Percentiles rank a stretch among this genome's conserved stretches.
Evolutionary conservation across 441 rosid genomes (phyloP).

Genomic region (Arabidopsis hybrid): DNA sequence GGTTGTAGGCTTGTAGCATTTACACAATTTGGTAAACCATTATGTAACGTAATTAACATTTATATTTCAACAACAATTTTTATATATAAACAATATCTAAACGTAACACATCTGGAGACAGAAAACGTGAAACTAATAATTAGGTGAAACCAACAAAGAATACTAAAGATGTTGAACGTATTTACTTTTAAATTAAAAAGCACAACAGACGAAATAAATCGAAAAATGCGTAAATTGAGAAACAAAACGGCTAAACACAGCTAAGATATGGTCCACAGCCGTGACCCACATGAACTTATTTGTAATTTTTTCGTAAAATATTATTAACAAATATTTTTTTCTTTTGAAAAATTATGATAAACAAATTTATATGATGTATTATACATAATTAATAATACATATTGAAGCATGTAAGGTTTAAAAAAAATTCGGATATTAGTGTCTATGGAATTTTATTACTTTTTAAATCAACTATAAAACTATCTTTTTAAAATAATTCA

Average conservation of each 20-base stretch:
- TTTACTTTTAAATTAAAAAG: slow-evolving; percentile 10
- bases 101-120: slow-evolving; percentile 30
- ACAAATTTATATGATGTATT: background rate
- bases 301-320: slow-evolving; percentile 5
- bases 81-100: slow-evolving; percentile 8
- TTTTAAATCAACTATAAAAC: slow-evolving; percentile 1
- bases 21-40: background rate
- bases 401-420: background rate
- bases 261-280: slow-evolving; percentile 38
- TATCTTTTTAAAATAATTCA: background rate
- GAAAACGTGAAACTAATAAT: slow-evolving; percentile 23
- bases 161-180: slow-evolving; percentile 13
- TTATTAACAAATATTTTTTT: no score
- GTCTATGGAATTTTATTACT: background rate
- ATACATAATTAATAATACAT: background rate
- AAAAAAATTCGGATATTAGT: background rate
- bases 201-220: slow-evolving; percentile 10
- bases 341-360: no score
- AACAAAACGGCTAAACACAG: slow-evolving; percentile 46
- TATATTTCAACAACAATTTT: background rate
- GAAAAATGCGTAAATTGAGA: slow-evolving; percentile 15
- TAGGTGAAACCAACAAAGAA: slow-evolving; percentile 15
- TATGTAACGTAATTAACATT: background rate
- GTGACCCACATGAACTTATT: slow-evolving; percentile 36
- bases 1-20: background rate